These are phyloP conservation scores for Glycyrrhiza uralensis DNA, from an alignment of 306 rosid genomes.

Conservation along the genomic window DNA sequence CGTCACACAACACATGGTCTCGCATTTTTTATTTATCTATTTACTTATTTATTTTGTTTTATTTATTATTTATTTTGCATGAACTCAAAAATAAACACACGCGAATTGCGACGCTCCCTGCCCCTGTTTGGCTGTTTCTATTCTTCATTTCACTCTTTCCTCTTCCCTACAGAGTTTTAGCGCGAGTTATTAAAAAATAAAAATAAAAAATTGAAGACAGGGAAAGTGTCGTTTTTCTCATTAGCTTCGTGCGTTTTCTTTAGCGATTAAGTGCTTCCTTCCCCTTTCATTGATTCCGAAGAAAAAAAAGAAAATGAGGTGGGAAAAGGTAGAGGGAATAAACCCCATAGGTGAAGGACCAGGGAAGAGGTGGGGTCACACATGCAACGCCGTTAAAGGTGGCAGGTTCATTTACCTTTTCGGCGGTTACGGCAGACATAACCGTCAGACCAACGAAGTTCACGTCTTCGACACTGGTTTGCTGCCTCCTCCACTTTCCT, in stretches of 20 bases:
- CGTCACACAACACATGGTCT: too few relatives aligned
- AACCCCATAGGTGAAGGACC: slow-evolving; percentile 46
- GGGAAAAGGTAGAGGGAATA: slow-evolving; percentile 67
- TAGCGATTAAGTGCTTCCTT: neutral
- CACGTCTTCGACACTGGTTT: slow-evolving; percentile 74
- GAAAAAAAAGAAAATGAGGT: slow-evolving; percentile 50
- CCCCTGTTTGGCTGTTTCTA: too few relatives aligned
- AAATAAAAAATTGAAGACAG: too few relatives aligned
- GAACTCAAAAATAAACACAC: slow-evolving; percentile 16
- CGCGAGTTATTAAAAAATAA: too few relatives aligned
- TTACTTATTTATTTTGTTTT: too few relatives aligned
- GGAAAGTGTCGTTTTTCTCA: neutral
- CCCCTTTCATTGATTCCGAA: slow-evolving; percentile 23
- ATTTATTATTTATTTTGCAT: slow-evolving; percentile 25
- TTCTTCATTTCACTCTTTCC: too few relatives aligned
- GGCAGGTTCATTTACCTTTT: slow-evolving; percentile 77
- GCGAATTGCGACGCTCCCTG: too few relatives aligned
- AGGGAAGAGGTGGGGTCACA: slow-evolving; percentile 97
- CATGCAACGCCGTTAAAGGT: slow-evolving; percentile 78
- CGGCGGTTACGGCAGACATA: slow-evolving; percentile 78
- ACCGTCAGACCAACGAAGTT: slow-evolving; percentile 82
- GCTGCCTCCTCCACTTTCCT: neutral
- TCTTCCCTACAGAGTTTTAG: neutral
- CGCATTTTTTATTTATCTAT: too few relatives aligned
- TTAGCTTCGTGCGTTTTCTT: neutral